These are phyloP conservation scores for Dioscorea alata DNA, from an alignment of 106 monocot species.

Conservation along the genomic window DNA sequence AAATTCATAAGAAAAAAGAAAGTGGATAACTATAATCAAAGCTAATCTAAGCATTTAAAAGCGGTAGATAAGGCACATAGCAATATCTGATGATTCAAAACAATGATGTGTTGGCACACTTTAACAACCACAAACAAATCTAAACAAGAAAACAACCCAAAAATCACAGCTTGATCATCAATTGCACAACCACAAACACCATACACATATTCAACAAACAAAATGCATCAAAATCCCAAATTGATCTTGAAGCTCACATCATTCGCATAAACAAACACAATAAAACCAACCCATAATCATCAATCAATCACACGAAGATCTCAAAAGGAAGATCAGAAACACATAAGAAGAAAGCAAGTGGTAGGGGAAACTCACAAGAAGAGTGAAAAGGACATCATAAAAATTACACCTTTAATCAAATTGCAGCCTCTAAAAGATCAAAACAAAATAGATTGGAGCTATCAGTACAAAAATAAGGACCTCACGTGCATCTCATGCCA, in stretches of 20 bases:
- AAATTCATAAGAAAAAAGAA: no score
- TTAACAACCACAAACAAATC: not conserved
- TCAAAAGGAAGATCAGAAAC: no score
- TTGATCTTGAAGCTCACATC: not conserved
- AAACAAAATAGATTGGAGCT: no score
- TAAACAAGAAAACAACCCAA: not conserved
- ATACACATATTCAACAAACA: not conserved
- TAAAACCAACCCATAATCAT: not conserved
- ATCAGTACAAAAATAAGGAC: not conserved
- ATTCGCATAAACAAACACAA: not conserved
- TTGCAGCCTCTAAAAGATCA: no score
- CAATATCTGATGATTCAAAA: no score
- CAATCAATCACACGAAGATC: no score
- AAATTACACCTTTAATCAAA: no score
- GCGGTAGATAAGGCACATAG: not conserved
- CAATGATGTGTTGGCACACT: no score
- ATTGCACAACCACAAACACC: not conserved
- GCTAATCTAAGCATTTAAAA: not conserved
- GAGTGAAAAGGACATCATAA: no score
- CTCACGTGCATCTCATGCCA: not conserved
- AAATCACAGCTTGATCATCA: not conserved
- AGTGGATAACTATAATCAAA: no score
- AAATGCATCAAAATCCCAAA: conserved; percentile 12
- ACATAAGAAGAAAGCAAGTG: no score
- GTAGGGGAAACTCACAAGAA: no score